Evolutionary conservation across 2,329 filamentous ascomycete species (phyloP), one percentile per base, ranked within the genome.

Genomic region (Paraconiothyrium brasiliense): DNA sequence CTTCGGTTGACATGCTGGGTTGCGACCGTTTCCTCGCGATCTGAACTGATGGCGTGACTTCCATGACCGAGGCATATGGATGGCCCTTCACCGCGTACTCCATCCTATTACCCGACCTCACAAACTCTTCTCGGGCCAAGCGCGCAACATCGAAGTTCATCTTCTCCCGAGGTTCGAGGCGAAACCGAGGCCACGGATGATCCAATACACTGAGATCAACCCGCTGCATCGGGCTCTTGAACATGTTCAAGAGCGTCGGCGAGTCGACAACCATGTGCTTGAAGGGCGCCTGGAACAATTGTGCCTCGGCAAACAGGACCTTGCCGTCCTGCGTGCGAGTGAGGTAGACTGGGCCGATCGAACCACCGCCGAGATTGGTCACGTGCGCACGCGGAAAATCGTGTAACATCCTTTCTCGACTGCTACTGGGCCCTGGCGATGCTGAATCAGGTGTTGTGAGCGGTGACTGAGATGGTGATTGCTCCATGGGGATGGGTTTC

Each of bases 221-320:
- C 7, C 9, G 32, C 7, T 58, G 35, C 11, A 35, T 24, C 27
- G 49, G 30, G 9, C 56, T 13, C 8, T 57, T 55, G 44, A 66
- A 66, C 20, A 66, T 63, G 1, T 37, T 41, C 6, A 66, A 34
- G 7, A 66, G 58, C 20, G 49, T 16, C 20, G 64, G 57, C 16
- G 60, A 56, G 24, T 49, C 51, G 50, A 66, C 62, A 46, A 66
- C 22, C 57, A 66, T 63, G 43, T 41, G 41, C 50, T 62, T 55
- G 44, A 58, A 66, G 8, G 56, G 43, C 2, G 64, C 60, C n/a
- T 58, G 48, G 34, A 32, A 44, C 4, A 66, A 50, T 2, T 54
- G 35, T 13, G 64, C 64, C 22, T 58, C 59, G 7, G 64, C 64
- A 16, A 52, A 54, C 4, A 41, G 8, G 3, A 62, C 41, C 1